These are phyloP conservation scores for Cyclostephanos invisitatus DNA, from an alignment of 108 stramenopile genomes.

Conservation along the genomic window DNA sequence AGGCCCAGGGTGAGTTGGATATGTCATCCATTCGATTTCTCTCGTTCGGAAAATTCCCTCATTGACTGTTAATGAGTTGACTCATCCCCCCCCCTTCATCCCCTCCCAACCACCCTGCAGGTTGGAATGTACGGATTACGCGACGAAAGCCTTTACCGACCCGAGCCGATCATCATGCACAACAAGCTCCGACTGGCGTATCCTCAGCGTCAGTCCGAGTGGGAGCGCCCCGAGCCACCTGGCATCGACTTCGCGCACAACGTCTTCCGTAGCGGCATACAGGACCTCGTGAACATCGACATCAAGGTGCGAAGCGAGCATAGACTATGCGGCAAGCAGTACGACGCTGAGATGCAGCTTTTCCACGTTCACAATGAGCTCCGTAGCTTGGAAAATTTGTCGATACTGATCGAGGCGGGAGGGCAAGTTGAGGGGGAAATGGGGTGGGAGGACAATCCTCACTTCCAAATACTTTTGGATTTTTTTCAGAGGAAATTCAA, in stretches of 20 bases:
- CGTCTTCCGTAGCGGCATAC: slow-evolving; percentile 26
- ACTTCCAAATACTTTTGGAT: slow-evolving; percentile 37
- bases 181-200: slow-evolving; percentile 34
- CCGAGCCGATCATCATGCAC: slow-evolving; percentile 33
- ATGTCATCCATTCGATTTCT: no score
- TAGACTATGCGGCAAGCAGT: slow-evolving; percentile 56
- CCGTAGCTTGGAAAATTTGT: slow-evolving; percentile 18
- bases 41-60: not conserved
- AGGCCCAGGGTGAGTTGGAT: slow-evolving; percentile 33
- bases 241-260: slow-evolving; percentile 39
- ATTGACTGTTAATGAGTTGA: not conserved
- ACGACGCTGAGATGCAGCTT: slow-evolving; percentile 67
- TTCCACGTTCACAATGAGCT: slow-evolving; percentile 23
- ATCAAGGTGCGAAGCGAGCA: slow-evolving; percentile 70
- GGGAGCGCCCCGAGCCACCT: slow-evolving; percentile 19
- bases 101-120: not conserved
- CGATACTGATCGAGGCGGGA: slow-evolving; percentile 33
- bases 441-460: slow-evolving; percentile 8
- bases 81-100: not conserved
- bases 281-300: slow-evolving; percentile 49
- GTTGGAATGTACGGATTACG: slow-evolving; percentile 25
- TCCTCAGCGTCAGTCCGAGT: slow-evolving; percentile 14
- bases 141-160: slow-evolving; percentile 3
- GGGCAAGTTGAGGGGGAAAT: slow-evolving; percentile 1
- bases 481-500: slow-evolving; percentile 32